These are phyloP conservation scores for Cordyceps farinosa DNA, from an alignment of 2,329 filamentous ascomycete species.

Conservation along the genomic window DNA sequence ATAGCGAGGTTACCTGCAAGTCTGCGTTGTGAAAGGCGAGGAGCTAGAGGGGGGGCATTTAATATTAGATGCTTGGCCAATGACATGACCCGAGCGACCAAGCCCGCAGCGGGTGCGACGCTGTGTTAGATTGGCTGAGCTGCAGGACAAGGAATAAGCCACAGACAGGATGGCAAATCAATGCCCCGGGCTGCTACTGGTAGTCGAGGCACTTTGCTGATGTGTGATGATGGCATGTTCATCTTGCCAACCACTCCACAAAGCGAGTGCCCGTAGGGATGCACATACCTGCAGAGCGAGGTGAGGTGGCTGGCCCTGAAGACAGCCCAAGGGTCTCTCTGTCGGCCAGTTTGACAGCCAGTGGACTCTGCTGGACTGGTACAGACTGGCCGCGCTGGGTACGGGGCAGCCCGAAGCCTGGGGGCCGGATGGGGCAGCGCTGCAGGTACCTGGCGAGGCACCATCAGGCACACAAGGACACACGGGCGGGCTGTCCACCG, in stretches of 20 bases:
- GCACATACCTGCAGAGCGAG: constrained; percentile 1
- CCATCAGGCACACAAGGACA: too few species aligned
- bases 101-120: neutral
- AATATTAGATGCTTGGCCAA: neutral
- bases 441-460: neutral
- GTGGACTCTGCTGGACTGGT: neutral
- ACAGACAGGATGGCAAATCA: neutral
- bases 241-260: too few species aligned
- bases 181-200: too few species aligned
- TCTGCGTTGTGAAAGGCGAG: neutral
- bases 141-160: neutral
- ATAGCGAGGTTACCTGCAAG: neutral
- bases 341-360: neutral
- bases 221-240: too few species aligned
- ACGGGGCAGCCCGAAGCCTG: neutral
- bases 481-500: too few species aligned
- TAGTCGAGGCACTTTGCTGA: too few species aligned
- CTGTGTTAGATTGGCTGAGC: neutral
- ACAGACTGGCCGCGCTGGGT: neutral
- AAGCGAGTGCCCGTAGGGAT: neutral
- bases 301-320: constrained; percentile 3
- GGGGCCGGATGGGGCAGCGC: neutral
- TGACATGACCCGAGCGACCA: neutral
- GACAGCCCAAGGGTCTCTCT: neutral
- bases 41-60: neutral